Percentiles rank a stretch among this genome's conserved stretches.
phyloP scores from a whole-genome alignment of 2,329 filamentous ascomycete species.

The Clarireedia sp. region DNA sequence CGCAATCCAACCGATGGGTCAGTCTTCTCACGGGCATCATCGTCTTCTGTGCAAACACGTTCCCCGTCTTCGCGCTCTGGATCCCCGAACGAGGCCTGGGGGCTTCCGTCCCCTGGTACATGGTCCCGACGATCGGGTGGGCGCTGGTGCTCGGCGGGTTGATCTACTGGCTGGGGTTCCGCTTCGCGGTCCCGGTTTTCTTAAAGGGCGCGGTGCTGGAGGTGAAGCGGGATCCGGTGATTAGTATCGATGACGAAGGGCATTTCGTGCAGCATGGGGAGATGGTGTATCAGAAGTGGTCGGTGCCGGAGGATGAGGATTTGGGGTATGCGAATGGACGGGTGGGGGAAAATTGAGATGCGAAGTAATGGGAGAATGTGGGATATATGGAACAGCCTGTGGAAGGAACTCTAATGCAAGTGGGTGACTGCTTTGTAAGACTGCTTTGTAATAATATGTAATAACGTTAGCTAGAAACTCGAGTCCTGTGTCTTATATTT shows the following conservation, averaged over 20 bases:
- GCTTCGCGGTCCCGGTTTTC: background rate
- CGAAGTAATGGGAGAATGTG: too few species aligned
- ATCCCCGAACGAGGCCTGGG: background rate
- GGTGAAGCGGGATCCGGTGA: background rate
- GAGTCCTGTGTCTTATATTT: too few species aligned
- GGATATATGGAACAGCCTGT: too few species aligned
- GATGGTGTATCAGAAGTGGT: constrained; percentile 7
- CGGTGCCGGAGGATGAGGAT: background rate
- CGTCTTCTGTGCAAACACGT: constrained; percentile 2
- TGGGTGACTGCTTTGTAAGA: too few species aligned
- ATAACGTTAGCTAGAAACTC: too few species aligned
- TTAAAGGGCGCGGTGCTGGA: background rate
- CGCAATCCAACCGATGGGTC: background rate
- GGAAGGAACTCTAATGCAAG: too few species aligned
- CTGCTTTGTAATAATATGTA: too few species aligned
- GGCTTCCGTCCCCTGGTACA: constrained; percentile 3
- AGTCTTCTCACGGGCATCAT: constrained; percentile 3
- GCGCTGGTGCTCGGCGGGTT: background rate
- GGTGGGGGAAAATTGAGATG: too few species aligned
- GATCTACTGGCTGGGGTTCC: background rate
- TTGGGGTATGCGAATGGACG: too few species aligned
- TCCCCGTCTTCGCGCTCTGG: constrained; percentile 1
- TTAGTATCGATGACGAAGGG: background rate
- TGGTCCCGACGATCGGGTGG: constrained; percentile 10
- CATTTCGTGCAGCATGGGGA: background rate